These are phyloP conservation scores for Salix udensis DNA, from an alignment of 345 rosid species.

Conservation along the genomic window DNA sequence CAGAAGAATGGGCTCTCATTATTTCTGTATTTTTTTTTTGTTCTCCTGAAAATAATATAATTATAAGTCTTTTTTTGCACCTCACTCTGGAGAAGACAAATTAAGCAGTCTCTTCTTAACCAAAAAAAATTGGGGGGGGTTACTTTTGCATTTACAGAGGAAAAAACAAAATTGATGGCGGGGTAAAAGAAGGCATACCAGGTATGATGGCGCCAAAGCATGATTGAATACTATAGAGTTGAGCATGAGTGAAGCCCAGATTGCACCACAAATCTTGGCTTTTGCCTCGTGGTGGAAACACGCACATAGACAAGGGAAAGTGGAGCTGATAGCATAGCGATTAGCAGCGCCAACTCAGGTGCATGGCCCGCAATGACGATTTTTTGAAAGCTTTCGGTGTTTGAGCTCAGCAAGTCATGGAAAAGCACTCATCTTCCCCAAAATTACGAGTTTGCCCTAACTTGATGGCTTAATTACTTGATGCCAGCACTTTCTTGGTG, in stretches of 20 bases:
- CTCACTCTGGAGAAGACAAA: background rate
- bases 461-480: background rate
- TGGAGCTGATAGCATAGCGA: background rate
- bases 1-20: slow-evolving; percentile 16
- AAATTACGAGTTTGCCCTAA: slow-evolving; percentile 4
- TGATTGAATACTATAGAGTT: background rate
- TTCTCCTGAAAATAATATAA: background rate
- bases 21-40: background rate
- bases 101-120: background rate
- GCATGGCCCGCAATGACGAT: slow-evolving; percentile 2
- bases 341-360: slow-evolving; percentile 1
- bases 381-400: background rate
- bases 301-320: background rate
- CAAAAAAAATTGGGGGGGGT: background rate
- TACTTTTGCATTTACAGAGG: background rate
- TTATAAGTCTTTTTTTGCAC: background rate
- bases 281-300: background rate
- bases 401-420: background rate
- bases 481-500: background rate
- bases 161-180: background rate
- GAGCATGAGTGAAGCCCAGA: background rate
- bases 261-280: background rate
- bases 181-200: background rate
- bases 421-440: background rate
- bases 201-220: background rate